Percentiles rank a stretch among this genome's conserved stretches.
Evolutionary conservation across 2,329 filamentous ascomycete species (phyloP).

Genomic region (Onygenales sp.): DNA sequence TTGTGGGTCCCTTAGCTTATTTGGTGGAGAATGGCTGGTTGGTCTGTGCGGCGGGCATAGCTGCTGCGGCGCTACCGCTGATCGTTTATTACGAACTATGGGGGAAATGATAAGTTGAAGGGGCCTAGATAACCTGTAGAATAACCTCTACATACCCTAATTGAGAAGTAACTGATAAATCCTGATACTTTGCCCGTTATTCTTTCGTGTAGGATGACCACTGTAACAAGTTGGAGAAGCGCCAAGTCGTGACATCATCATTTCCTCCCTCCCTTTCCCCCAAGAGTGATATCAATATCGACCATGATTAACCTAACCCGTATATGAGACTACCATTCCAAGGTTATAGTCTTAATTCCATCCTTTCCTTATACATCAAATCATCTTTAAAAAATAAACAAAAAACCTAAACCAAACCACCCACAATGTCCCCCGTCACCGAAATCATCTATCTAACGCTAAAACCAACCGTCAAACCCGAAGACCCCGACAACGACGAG

Average conservation of each 20-base stretch:
- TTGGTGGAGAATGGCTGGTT: no score
- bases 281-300: not conserved
- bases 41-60: no score
- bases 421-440: constrained; percentile 12
- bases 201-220: no score
- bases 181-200: no score
- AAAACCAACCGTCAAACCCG: constrained; percentile 27
- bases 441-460: constrained; percentile 30
- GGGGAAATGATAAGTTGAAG: no score
- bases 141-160: no score
- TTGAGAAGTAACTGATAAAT: no score
- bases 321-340: not conserved
- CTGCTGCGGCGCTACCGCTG: no score
- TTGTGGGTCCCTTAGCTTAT: no score
- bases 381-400: not conserved
- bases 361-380: not conserved
- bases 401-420: not conserved
- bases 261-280: not conserved
- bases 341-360: no score
- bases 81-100: no score
- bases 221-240: not conserved
- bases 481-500: constrained; percentile 24
- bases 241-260: not conserved
- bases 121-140: no score
- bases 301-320: not conserved